Conservation (phyloP, 2,329 filamentous ascomycete species). For the Fusarium nelsonii region DNA sequence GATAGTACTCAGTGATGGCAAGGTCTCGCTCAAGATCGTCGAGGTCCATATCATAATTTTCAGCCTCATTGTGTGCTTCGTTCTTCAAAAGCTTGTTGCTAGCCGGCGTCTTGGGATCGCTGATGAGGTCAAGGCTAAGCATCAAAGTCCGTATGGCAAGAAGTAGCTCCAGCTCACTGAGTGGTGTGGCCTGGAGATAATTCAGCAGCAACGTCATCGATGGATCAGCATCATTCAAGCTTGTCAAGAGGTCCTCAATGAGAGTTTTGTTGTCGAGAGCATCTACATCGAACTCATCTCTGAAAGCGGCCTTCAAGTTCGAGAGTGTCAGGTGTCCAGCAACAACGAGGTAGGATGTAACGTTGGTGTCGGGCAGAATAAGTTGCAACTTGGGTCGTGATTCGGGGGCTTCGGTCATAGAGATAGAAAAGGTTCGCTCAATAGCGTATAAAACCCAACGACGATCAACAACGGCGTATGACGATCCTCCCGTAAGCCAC, state of each 20-base stretch:
- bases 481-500: constrained; percentile 58
- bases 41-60: constrained; percentile 65
- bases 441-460: constrained; percentile 75
- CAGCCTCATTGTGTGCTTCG: constrained; percentile 47
- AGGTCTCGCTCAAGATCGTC: constrained; percentile 74
- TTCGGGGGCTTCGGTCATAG: constrained; percentile 56
- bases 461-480: constrained; percentile 70
- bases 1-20: constrained; percentile 74
- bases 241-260: constrained; percentile 71
- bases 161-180: constrained; percentile 75
- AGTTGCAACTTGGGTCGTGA: constrained; percentile 51
- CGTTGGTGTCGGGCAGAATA: constrained; percentile 64
- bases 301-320: constrained; percentile 70
- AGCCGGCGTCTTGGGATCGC: constrained; percentile 54
- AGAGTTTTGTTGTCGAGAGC: constrained; percentile 60
- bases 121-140: constrained; percentile 73
- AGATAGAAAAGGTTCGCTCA: constrained; percentile 70
- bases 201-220: constrained; percentile 75
- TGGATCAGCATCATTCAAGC: constrained; percentile 74
- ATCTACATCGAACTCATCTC: constrained; percentile 60
- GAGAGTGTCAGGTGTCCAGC: constrained; percentile 71
- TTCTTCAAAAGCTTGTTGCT: constrained; percentile 51
- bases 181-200: constrained; percentile 73
- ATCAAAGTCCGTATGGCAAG: constrained; percentile 75
- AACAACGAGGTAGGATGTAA: constrained; percentile 69